Base-by-base conservation (phyloP, 371 early-diverging fungal species). In the Scutellospora calospora region DNA sequence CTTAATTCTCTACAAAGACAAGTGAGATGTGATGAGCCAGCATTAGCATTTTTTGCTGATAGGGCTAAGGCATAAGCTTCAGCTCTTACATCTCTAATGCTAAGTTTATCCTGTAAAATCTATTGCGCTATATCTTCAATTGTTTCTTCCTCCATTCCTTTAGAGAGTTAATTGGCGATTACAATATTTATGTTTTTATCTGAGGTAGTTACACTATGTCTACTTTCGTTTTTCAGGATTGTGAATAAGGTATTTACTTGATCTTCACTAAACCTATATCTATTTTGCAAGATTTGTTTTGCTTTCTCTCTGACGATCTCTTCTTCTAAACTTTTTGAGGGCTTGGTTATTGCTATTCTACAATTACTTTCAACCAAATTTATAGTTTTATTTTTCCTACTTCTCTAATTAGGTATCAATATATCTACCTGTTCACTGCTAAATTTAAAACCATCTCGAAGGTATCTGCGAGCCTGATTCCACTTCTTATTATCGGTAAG, bases 401-500 rank as follows among this genome's bases (percentile, higher is more conserved):
- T 74, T 74, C 31, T 74, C 52, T 73, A 51, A 18, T 9, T 73
- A 52, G 29, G 52, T 25, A 73, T 73, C 31, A 73, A 51, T 73
- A 73, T 73, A 31, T 31, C 51, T 52, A 73, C 29, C 52, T 73
- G 73, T 51, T 73, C 41, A 49, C 41, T 54, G 31, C 73, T 73
- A 54, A 73, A 73, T 73, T 73, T 73, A 31, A 51, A 73, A 1
- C 41, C 73, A 51, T 73, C 52, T 25, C 52, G 16, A 73, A 73
- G 52, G 22, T 31, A 25, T 51, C 52, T 35, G 1, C 73, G 29
- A 25, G 45, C 52, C 2, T 73, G 73, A 51, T 73, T 51, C 6
- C 73, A 12, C 52, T 73, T 73, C 51, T 31, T 73, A 73, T 73
- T 41, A 73, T 73, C 73, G 1, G 73, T 51, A 73, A 73, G 22